Conservation (phyloP, 768 basidiomycete genomes). For the Lanmaoa rubissima region DNA sequence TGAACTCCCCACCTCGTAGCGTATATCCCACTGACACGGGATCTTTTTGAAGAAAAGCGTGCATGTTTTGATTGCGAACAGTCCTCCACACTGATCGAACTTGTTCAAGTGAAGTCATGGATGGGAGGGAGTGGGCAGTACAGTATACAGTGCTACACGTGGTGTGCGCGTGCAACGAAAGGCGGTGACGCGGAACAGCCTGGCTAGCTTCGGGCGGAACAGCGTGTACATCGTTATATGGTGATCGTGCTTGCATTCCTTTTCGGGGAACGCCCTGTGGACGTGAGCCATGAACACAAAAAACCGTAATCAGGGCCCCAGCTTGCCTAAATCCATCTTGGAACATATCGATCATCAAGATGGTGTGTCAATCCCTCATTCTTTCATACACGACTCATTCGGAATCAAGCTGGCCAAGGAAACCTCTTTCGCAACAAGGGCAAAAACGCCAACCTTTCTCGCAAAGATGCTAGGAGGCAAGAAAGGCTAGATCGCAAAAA, state of each 20-base stretch:
- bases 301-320: constrained; percentile 20
- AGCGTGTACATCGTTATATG: too few relatives aligned
- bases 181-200: not conserved
- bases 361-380: constrained; percentile 5
- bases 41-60: not conserved
- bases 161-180: not conserved
- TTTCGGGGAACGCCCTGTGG: not conserved
- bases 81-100: not conserved
- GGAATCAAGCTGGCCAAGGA: not conserved
- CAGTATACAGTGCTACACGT: not conserved
- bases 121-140: not conserved
- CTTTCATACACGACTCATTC: not conserved
- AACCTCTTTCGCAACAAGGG: constrained; percentile 2
- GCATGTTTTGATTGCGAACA: not conserved
- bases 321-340: constrained; percentile 28
- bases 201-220: too few relatives aligned
- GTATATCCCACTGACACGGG: constrained; percentile 1
- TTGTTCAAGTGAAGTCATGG: not conserved
- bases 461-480: constrained; percentile 66
- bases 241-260: not conserved
- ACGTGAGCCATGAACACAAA: constrained; percentile 10
- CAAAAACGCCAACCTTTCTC: constrained; percentile 31
- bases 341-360: constrained; percentile 23
- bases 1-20: not conserved
- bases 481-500: constrained; percentile 58